Conservation (phyloP, 768 basidiomycete species). For the Psilocybe sp. region DNA sequence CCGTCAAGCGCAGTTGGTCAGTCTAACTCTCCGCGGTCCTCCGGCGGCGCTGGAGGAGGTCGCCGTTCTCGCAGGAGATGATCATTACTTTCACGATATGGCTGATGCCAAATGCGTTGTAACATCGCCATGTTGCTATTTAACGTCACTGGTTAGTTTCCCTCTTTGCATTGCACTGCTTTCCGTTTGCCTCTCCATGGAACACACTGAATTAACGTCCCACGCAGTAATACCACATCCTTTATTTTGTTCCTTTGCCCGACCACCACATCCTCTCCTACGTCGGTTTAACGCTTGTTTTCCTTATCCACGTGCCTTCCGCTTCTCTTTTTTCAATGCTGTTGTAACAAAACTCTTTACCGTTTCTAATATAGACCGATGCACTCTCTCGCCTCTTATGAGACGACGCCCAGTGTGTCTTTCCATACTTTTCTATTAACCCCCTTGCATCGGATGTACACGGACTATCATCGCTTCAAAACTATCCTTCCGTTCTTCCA, state of each 20-base stretch:
- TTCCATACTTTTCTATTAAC: not conserved
- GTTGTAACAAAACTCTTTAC: conserved; percentile 11
- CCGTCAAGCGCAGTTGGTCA: conserved; percentile 60
- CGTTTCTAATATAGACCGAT: conserved; percentile 15
- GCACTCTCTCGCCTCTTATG: conserved; percentile 6
- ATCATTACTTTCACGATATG: conserved; percentile 3
- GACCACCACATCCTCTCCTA: not conserved
- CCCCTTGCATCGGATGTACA: too few relatives aligned
- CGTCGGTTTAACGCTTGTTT: not conserved
- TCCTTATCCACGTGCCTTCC: not conserved
- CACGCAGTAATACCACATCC: too few relatives aligned
- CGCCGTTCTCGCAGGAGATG: conserved; percentile 56
- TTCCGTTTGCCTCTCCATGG: too few relatives aligned
- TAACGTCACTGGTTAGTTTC: conserved; percentile 22
- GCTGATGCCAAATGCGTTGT: too few relatives aligned
- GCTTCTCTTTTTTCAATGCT: conserved; percentile 1
- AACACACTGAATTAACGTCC: too few relatives aligned
- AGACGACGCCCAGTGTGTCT: conserved; percentile 1
- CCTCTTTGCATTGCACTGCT: not conserved
- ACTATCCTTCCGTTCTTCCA: not conserved
- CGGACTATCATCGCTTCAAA: not conserved
- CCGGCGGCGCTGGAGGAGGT: conserved; percentile 29
- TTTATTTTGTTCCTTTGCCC: too few relatives aligned
- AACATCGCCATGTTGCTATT: too few relatives aligned
- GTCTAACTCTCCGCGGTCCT: conserved; percentile 35